Conservation (phyloP, 345 rosid genomes). For the Salix arbutifolia region DNA sequence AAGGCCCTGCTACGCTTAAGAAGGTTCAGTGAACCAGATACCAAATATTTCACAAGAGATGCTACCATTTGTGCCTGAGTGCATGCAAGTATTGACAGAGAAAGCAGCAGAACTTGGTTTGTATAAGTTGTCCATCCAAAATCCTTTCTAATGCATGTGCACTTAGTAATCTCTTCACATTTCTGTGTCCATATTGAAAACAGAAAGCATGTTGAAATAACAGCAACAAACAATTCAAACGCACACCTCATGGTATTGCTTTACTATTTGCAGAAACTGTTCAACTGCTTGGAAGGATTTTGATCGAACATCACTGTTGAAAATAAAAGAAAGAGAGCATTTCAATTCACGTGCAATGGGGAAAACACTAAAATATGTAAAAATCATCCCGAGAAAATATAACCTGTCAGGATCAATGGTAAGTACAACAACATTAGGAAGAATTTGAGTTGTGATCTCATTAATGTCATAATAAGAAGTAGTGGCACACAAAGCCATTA, state of each 20-base stretch:
- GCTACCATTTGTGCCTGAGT: no score
- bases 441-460: constrained; percentile 91
- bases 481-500: constrained; percentile 96
- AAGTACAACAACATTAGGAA: constrained; percentile 81
- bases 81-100: no score
- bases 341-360: background rate
- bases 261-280: constrained; percentile 81
- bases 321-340: constrained; percentile 12
- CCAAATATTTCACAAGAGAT: no score
- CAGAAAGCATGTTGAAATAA: no score
- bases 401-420: constrained; percentile 96
- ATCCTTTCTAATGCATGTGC: no score
- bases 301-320: constrained; percentile 79
- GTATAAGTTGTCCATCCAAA: no score
- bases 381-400: constrained; percentile 8
- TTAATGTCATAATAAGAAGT: constrained; percentile 78
- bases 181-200: no score
- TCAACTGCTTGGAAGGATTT: constrained; percentile 96
- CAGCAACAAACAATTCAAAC: no score
- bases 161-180: no score
- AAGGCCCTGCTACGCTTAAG: no score
- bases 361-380: constrained; percentile 4
- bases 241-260: constrained; percentile 52
- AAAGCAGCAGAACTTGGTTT: no score
- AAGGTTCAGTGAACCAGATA: no score